phyloP scores from a whole-genome alignment of 1,139 yeast species.

The Debaryomycetaceae sp. region DNA sequence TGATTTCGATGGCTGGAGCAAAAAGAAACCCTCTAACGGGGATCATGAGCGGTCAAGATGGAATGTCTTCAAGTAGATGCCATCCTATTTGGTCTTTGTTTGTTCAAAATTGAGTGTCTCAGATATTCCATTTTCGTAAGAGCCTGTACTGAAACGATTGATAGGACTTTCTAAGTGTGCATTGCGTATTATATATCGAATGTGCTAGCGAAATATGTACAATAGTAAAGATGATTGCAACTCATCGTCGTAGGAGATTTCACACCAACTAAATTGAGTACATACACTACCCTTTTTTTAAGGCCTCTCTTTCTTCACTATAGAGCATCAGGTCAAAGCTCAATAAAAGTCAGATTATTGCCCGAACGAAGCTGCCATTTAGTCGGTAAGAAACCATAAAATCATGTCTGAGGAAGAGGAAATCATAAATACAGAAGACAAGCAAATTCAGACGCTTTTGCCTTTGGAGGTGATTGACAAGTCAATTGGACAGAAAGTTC shows the following conservation, averaged over 20 bases:
- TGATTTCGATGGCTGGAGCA: constrained; percentile 92
- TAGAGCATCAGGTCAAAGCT: too few species aligned
- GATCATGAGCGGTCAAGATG: too few species aligned
- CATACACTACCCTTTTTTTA: neutral
- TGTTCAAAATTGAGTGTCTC: neutral
- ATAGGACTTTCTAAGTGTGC: neutral
- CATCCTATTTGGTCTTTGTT: neutral
- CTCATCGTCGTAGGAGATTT: neutral
- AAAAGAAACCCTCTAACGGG: constrained; percentile 9
- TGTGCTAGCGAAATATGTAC: neutral
- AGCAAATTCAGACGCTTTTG: constrained; percentile 33
- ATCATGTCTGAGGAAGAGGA: constrained; percentile 10
- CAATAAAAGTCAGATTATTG: too few species aligned
- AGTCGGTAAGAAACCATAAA: neutral
- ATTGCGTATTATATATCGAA: neutral
- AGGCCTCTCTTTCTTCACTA: neutral
- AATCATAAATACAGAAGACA: constrained; percentile 2
- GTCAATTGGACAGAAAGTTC: constrained; percentile 75
- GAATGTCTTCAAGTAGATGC: too few species aligned
- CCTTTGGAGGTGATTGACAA: constrained; percentile 88
- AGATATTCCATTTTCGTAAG: too few species aligned
- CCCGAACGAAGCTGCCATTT: neutral
- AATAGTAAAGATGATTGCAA: neutral
- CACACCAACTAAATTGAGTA: too few species aligned
- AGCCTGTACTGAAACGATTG: neutral